Evolutionary conservation across 345 rosid genomes (phyloP).

Genomic region (Gossypioides kirkii): DNA sequence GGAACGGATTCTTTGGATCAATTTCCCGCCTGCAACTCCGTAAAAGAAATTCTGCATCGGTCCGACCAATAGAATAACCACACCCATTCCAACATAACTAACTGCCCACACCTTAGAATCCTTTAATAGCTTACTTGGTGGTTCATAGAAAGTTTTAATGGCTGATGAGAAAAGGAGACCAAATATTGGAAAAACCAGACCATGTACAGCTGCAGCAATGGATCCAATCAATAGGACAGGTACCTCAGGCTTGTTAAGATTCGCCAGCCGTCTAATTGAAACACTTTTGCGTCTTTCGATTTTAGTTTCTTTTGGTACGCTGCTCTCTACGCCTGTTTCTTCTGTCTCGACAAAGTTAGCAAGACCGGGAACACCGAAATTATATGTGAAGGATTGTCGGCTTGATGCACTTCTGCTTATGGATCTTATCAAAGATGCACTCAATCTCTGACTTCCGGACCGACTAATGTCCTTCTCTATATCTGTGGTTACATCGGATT

Average conservation of each 20-base stretch:
- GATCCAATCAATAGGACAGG: conserved; percentile 52
- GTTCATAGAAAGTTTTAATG: conserved; percentile 61
- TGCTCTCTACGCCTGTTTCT: conserved; percentile 5
- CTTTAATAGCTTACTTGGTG: conserved; percentile 33
- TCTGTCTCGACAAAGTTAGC: conserved; percentile 22
- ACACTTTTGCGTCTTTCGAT: conserved; percentile 38
- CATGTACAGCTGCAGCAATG: conserved; percentile 58
- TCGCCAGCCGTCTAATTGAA: conserved; percentile 52
- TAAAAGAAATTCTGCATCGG: conserved; percentile 69
- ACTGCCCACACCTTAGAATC: conserved; percentile 61
- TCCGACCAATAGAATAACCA: conserved; percentile 25
- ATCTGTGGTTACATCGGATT: not conserved
- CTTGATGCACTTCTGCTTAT: conserved; percentile 38
- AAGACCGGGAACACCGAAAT: conserved; percentile 30
- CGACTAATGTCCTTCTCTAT: conserved; percentile 14
- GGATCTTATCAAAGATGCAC: conserved; percentile 29
- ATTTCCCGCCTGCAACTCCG: conserved; percentile 75
- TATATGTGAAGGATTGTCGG: conserved; percentile 35
- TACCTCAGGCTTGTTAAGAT: conserved; percentile 68
- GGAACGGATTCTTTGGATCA: conserved; percentile 63
- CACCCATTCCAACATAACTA: conserved; percentile 39
- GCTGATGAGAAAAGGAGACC: conserved; percentile 66
- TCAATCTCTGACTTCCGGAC: conserved; percentile 30
- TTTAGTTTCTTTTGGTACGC: not conserved
- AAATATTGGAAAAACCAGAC: conserved; percentile 61